phyloP scores from a whole-genome alignment of 176 grass and related monocot genomes.

The Musa troglodytarum region DNA sequence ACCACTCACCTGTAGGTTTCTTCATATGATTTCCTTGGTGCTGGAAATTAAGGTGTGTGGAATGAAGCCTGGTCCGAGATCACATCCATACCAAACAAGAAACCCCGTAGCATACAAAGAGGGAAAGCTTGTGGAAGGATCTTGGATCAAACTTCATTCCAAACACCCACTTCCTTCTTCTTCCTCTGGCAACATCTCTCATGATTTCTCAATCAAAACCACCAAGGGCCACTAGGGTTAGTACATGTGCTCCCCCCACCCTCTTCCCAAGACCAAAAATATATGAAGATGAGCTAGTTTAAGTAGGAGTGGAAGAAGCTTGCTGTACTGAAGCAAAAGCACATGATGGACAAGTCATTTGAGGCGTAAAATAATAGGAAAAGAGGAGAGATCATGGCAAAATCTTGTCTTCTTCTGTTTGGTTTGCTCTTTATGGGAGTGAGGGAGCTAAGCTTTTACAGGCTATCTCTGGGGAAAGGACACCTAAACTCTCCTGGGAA shows the following conservation, averaged over 20 bases:
- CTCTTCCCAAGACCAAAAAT: not conserved
- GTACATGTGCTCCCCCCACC: too few relatives aligned
- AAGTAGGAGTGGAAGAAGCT: not conserved
- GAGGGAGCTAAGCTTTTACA: slow-evolving; percentile 1
- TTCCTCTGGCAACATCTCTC: not conserved
- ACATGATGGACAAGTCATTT: not conserved
- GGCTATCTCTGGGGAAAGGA: slow-evolving; percentile 2
- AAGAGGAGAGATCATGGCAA: not conserved
- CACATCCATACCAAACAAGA: not conserved
- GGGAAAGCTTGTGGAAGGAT: not conserved
- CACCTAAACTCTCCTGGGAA: not conserved
- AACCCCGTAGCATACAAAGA: not conserved
- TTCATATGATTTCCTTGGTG: not conserved
- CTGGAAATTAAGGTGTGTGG: slow-evolving; percentile 21
- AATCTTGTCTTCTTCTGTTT: not conserved
- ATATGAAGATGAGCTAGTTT: not conserved
- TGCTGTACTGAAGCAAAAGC: not conserved
- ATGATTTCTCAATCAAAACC: too few relatives aligned
- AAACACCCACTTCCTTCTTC: slow-evolving; percentile 28
- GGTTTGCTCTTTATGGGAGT: not conserved
- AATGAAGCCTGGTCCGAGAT: slow-evolving; percentile 58
- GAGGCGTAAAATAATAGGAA: not conserved
- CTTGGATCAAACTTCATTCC: slow-evolving; percentile 53
- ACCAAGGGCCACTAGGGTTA: too few relatives aligned
- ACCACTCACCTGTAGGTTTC: not conserved